A percentile compares a stretch with the other conserved stretches of the same genome.
Evolutionary conservation across 768 basidiomycete genomes (phyloP).

Genomic region (Astraeus odoratus): DNA sequence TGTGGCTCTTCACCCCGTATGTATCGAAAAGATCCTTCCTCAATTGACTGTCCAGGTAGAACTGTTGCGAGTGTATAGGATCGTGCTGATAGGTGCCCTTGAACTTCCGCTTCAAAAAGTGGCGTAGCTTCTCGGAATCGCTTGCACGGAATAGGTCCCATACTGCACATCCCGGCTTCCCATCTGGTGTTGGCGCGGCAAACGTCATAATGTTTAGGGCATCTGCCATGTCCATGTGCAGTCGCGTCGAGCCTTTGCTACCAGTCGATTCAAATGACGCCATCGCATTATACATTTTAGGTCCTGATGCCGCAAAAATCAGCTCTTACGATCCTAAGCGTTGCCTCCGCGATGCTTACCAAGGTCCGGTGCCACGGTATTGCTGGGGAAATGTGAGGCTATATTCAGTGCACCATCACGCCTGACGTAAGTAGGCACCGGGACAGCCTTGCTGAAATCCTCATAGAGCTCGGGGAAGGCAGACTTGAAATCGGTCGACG

Average conservation of each 20-base stretch:
- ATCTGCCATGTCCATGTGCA: constrained; percentile 95
- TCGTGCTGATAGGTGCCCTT: constrained; percentile 53
- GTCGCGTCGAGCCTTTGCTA: constrained; percentile 76
- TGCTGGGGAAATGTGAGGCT: constrained; percentile 81
- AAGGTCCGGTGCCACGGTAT: constrained; percentile 73
- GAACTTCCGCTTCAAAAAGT: constrained; percentile 64
- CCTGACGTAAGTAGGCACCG: constrained; percentile 85
- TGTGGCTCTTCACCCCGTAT: constrained; percentile 67
- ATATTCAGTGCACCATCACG: constrained; percentile 86
- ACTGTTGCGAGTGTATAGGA: constrained; percentile 86
- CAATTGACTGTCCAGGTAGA: constrained; percentile 70
- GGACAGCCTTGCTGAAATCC: constrained; percentile 78
- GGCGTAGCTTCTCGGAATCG: constrained; percentile 72
- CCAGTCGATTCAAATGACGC: constrained; percentile 58
- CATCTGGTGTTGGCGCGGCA: constrained; percentile 51
- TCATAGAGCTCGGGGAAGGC: constrained; percentile 81
- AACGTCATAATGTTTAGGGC: constrained; percentile 90
- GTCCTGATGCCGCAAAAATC: constrained; percentile 45
- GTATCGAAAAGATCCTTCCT: constrained; percentile 61
- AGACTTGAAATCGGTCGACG: constrained; percentile 75
- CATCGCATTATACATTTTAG: constrained; percentile 94
- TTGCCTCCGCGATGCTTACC: constrained; percentile 36
- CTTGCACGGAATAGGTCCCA: constrained; percentile 89
- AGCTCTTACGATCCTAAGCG: background rate
- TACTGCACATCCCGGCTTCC: constrained; percentile 67